Conservation (phyloP, 371 early-diverging fungal species). For the Dinochytrium kinnereticum region DNA sequence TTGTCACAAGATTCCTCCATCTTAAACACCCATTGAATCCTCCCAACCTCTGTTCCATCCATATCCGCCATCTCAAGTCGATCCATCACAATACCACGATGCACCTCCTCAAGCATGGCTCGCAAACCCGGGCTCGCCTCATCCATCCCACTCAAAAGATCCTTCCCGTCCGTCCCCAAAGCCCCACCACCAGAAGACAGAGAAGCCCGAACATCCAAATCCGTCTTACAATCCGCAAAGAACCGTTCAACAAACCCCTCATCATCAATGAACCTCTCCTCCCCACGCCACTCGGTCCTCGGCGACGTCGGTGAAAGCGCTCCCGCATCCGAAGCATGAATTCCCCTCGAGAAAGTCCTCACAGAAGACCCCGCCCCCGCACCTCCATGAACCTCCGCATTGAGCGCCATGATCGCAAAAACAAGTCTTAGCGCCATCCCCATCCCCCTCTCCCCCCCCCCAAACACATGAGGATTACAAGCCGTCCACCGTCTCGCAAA, state of each 20-base stretch:
- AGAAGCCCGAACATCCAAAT: background rate
- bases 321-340: no score
- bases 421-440: conserved; percentile 73
- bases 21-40: background rate
- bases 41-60: conserved; percentile 38
- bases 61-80: conserved; percentile 65
- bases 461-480: conserved; percentile 5
- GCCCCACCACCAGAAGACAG: background rate
- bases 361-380: background rate
- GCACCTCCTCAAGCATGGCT: conserved; percentile 58
- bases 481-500: conserved; percentile 74
- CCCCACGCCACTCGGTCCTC: background rate
- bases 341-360: no score
- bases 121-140: no score
- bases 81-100: conserved; percentile 56
- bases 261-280: conserved; percentile 9
- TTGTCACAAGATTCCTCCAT: background rate
- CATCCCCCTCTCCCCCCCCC: background rate
- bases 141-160: conserved; percentile 1
- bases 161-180: background rate
- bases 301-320: background rate
- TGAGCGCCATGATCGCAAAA: conserved; percentile 83
- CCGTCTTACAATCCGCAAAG: background rate
- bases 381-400: conserved; percentile 76
- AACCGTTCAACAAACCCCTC: conserved; percentile 57